These are phyloP conservation scores for Cladosporium colombiae DNA, from an alignment of 2,329 filamentous ascomycete genomes.

Conservation along the genomic window DNA sequence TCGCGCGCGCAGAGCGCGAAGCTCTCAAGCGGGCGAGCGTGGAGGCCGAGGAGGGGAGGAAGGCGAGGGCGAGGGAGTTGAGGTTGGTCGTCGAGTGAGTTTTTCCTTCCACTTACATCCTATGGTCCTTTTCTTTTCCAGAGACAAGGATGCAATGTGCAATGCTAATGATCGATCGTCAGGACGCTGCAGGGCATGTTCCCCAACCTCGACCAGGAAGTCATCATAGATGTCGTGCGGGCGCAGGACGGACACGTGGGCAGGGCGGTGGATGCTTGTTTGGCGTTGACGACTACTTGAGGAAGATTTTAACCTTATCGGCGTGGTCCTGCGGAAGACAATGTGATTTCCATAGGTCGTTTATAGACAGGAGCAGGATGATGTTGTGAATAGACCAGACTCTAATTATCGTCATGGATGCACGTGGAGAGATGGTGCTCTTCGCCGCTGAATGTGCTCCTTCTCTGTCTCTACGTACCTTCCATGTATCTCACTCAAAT, in stretches of 20 bases:
- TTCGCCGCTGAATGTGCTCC: too few relatives aligned
- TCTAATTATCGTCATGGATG: neutral
- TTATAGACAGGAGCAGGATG: neutral
- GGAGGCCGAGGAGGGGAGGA: constrained; percentile 82
- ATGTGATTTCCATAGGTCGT: neutral
- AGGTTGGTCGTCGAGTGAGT: constrained; percentile 77
- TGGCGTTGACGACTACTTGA: constrained; percentile 40
- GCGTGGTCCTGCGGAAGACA: neutral
- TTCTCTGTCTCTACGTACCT: neutral
- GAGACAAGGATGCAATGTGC: too few relatives aligned
- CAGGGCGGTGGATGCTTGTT: constrained; percentile 50
- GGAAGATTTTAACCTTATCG: neutral
- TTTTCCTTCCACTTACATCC: neutral
- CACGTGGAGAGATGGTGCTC: too few relatives aligned
- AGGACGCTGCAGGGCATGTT: constrained; percentile 92
- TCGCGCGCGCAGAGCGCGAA: constrained; percentile 76
- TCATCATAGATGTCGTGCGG: constrained; percentile 95
- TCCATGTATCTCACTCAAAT: neutral
- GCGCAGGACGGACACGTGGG: constrained; percentile 79
- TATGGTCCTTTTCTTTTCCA: neutral
- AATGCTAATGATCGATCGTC: too few relatives aligned
- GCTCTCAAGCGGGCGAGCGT: constrained; percentile 88
- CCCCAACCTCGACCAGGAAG: constrained; percentile 86
- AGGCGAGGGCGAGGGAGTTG: constrained; percentile 82
- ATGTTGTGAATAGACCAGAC: neutral